Evolutionary conservation across 1,139 yeast genomes (phyloP).

Genomic region (Kodamaea plutei): DNA sequence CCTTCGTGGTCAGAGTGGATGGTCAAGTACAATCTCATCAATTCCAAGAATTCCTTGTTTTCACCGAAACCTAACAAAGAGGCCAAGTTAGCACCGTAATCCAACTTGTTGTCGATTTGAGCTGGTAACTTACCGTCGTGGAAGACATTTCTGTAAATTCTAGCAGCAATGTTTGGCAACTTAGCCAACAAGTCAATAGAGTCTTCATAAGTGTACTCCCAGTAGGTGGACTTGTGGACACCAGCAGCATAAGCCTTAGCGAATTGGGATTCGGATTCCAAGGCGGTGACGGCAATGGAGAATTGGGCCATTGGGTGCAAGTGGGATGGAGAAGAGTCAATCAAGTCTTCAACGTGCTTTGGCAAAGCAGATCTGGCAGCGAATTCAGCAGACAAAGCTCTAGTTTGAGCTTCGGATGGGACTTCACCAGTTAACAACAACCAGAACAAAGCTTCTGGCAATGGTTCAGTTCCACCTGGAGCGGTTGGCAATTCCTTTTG

Average conservation of each 20-base stretch:
- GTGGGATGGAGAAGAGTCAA: slow-evolving; percentile 78
- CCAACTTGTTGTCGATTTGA: slow-evolving; percentile 63
- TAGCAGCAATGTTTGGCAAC: slow-evolving; percentile 89
- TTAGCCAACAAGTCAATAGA: slow-evolving; percentile 84
- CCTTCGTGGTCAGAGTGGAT: slow-evolving; percentile 98
- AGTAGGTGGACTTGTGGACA: slow-evolving; percentile 80
- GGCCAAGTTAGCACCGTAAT: slow-evolving; percentile 91
- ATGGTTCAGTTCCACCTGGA: slow-evolving; percentile 78
- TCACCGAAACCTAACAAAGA: slow-evolving; percentile 76
- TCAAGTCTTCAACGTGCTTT: slow-evolving; percentile 75
- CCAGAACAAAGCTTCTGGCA: slow-evolving; percentile 94
- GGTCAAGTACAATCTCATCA: slow-evolving; percentile 89
- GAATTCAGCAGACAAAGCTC: slow-evolving; percentile 72
- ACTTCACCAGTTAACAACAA: slow-evolving; percentile 85
- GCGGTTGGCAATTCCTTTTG: slow-evolving; percentile 91
- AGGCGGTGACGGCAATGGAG: slow-evolving; percentile 87
- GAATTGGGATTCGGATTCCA: slow-evolving; percentile 85
- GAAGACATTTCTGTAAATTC: slow-evolving; percentile 88
- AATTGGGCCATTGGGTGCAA: slow-evolving; percentile 98
- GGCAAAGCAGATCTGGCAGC: slow-evolving; percentile 86
- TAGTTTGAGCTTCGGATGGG: slow-evolving; percentile 74
- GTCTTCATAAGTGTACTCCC: slow-evolving; percentile 93
- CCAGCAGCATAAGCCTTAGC: slow-evolving; percentile 91
- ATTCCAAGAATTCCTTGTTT: slow-evolving; percentile 78
- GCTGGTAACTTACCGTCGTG: slow-evolving; percentile 78